Percentiles rank a stretch among this genome's conserved stretches.
Conservation (phyloP, 2,329 filamentous ascomycete species). For the Cytospora schulzeri region DNA sequence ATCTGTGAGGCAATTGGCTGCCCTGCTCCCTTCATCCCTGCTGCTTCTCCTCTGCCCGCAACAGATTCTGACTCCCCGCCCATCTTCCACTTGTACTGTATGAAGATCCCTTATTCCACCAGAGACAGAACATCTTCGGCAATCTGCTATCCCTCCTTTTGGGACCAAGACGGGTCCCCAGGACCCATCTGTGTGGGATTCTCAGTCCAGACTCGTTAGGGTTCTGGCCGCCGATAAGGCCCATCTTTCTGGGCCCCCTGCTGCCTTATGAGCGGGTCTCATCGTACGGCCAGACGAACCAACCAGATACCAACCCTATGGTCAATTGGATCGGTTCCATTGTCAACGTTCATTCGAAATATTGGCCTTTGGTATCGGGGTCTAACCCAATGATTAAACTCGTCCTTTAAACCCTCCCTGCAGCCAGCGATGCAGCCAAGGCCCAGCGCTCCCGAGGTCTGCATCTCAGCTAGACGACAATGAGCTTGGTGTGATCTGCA, state of each 20-base stretch:
- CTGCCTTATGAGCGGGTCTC: slow-evolving; percentile 18
- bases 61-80: background rate
- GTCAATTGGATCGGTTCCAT: background rate
- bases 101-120: background rate
- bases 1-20: background rate
- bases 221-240: background rate
- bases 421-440: background rate
- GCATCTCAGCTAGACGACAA: too few relatives aligned
- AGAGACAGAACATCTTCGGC: background rate
- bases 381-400: background rate
- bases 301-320: background rate
- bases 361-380: background rate
- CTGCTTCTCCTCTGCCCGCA: background rate
- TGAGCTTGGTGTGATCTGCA: too few relatives aligned
- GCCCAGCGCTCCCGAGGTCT: background rate
- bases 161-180: too few relatives aligned
- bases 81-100: background rate
- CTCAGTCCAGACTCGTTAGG: background rate
- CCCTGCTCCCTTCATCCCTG: background rate
- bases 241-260: slow-evolving; percentile 6
- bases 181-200: background rate
- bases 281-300: background rate
- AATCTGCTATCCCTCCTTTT: background rate
- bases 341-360: background rate
- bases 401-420: background rate